phyloP scores from a whole-genome alignment of 2,329 filamentous ascomycete genomes.

The Verticillium nonalfalfae region DNA sequence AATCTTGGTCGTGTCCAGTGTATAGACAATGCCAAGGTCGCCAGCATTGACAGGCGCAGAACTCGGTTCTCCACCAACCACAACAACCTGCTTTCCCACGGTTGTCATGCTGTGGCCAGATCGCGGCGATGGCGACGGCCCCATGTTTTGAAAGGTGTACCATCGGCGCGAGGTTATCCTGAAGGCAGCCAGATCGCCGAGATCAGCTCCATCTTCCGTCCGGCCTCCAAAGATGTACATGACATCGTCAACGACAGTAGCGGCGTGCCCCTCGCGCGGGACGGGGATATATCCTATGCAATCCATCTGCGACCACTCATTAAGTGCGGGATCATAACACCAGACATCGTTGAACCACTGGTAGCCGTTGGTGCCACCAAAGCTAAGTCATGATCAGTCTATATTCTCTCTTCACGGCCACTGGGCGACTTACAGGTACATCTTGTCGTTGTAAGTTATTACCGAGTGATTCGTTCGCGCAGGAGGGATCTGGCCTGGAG shows the following conservation, averaged over 20 bases:
- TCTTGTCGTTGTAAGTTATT: slow-evolving; percentile 84
- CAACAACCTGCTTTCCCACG: slow-evolving; percentile 85
- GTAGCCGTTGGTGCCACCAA: slow-evolving; percentile 92
- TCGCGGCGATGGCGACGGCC: slow-evolving; percentile 83
- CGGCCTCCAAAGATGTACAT: slow-evolving; percentile 99
- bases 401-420: too few species aligned
- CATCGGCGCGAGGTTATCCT: slow-evolving; percentile 73
- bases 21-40: slow-evolving; percentile 83
- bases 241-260: slow-evolving; percentile 88
- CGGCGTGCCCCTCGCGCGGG: slow-evolving; percentile 88
- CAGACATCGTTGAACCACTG: slow-evolving; percentile 99
- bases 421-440: slow-evolving; percentile 68
- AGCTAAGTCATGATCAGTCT: slow-evolving; percentile 42
- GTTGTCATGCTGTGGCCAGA: slow-evolving; percentile 98
- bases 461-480: slow-evolving; percentile 93
- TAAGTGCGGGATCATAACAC: slow-evolving; percentile 81
- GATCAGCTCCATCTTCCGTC: slow-evolving; percentile 84
- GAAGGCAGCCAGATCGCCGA: slow-evolving; percentile 85
- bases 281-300: slow-evolving; percentile 97
- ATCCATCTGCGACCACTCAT: slow-evolving; percentile 82
- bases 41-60: slow-evolving; percentile 73
- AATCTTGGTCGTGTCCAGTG: slow-evolving; percentile 93
- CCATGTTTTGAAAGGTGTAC: slow-evolving; percentile 99
- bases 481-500: slow-evolving; percentile 63
- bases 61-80: slow-evolving; percentile 90